A percentile compares a stretch with the other conserved stretches of the same genome.
Conservation (phyloP, 345 rosid genomes). For the Lepidium aucheri region DNA sequence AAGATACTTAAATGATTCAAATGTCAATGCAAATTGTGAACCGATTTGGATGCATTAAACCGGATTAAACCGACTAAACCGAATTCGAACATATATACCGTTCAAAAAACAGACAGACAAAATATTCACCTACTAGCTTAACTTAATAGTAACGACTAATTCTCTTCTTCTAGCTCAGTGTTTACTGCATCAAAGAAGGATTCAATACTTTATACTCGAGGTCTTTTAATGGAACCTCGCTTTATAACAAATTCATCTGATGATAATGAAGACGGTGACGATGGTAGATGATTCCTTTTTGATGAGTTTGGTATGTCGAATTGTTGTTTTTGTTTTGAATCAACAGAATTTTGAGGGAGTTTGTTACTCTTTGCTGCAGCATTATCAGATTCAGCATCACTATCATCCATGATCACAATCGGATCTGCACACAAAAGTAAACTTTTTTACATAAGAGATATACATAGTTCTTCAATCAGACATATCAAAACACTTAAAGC, state of each 20-base stretch:
- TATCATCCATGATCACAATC: conserved; percentile 8
- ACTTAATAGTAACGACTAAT: not conserved
- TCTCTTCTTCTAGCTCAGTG: not conserved
- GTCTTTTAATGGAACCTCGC: not conserved
- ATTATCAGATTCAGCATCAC: conserved; percentile 1
- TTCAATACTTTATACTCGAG: conserved; percentile 2
- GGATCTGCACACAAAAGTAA: conserved; percentile 1
- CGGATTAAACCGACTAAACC: too few species aligned
- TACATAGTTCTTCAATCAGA: not conserved
- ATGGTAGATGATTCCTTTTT: not conserved
- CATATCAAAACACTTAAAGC: not conserved
- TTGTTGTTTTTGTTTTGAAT: not conserved
- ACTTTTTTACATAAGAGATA: not conserved
- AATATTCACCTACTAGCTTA: not conserved
- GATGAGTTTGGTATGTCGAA: not conserved
- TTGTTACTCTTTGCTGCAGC: not conserved
- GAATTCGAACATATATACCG: not conserved
- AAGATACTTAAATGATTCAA: too few species aligned
- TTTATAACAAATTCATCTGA: not conserved
- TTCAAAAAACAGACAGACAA: not conserved
- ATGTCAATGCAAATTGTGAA: too few species aligned
- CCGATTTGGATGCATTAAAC: too few species aligned
- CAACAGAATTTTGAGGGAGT: not conserved
- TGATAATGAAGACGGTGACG: not conserved
- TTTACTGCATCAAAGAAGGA: not conserved